Conservation (phyloP, 2,329 filamentous ascomycete species). For the Sporothrix inflata region DNA sequence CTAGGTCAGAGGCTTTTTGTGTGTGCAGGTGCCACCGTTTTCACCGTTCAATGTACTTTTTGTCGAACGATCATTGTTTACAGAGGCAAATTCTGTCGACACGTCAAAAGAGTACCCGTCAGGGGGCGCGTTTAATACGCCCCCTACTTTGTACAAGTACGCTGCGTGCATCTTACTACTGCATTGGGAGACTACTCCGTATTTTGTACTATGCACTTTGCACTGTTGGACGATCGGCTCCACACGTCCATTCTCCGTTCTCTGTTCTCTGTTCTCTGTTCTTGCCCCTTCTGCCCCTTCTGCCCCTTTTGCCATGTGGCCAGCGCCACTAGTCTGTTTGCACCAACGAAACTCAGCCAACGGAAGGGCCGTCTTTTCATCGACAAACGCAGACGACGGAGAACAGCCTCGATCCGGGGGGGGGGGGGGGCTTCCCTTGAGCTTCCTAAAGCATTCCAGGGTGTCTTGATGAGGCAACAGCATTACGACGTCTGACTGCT, state of each 20-base stretch:
- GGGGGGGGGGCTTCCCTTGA: too few species aligned
- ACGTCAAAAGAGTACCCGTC: too few species aligned
- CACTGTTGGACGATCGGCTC: not conserved
- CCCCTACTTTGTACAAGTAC: too few species aligned
- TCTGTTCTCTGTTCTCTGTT: not conserved
- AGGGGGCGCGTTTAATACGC: too few species aligned
- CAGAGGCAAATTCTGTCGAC: too few species aligned
- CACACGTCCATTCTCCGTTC: not conserved
- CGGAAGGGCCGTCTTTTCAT: not conserved
- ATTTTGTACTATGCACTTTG: not conserved
- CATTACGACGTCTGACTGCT: not conserved
- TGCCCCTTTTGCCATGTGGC: conserved; percentile 22
- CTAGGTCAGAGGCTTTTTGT: too few species aligned
- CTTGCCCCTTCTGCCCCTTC: not conserved
- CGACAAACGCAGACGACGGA: not conserved
- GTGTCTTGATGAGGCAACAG: too few species aligned
- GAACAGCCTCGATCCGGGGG: too few species aligned
- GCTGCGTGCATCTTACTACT: not conserved
- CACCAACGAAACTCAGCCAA: not conserved
- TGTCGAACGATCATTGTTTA: too few species aligned
- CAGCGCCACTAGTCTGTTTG: conserved; percentile 2
- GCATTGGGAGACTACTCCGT: not conserved
- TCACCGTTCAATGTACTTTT: too few species aligned
- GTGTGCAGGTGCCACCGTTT: too few species aligned
- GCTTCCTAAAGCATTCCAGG: too few species aligned